phyloP scores from a whole-genome alignment of 441 rosid species.

The Syzygium malaccense region DNA sequence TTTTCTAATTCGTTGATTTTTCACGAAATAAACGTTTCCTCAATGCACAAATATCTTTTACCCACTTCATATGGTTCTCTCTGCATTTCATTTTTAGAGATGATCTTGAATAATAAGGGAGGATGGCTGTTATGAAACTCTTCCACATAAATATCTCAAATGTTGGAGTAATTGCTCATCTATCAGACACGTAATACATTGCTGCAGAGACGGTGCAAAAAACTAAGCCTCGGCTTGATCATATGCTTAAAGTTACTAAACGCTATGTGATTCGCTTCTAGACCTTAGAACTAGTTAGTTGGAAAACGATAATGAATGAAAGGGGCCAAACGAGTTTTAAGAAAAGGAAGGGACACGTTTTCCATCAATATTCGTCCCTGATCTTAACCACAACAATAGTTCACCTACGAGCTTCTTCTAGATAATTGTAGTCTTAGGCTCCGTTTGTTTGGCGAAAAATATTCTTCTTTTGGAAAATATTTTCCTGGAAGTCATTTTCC shows the following conservation, averaged over 20 bases:
- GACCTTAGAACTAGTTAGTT: fast-evolving
- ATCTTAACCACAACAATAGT: not conserved
- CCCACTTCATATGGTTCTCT: not conserved
- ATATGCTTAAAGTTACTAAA: not conserved
- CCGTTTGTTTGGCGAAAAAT: too few relatives aligned
- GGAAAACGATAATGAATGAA: not conserved
- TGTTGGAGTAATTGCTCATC: not conserved
- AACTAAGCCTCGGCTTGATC: not conserved
- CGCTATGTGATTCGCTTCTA: not conserved
- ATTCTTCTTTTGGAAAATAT: too few relatives aligned
- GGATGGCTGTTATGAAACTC: not conserved
- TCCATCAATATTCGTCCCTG: not conserved
- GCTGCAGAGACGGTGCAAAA: not conserved
- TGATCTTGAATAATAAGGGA: not conserved
- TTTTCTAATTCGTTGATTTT: not conserved
- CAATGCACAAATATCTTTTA: not conserved
- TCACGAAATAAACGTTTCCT: not conserved
- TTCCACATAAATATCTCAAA: not conserved
- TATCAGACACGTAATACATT: fast-evolving
- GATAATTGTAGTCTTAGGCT: not conserved
- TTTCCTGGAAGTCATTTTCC: too few relatives aligned
- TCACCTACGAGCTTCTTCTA: not conserved
- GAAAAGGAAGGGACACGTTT: not conserved
- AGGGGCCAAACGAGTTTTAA: not conserved
- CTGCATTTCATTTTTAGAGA: not conserved